These are phyloP conservation scores for Suhomyces terraborum DNA, from an alignment of 1,139 yeast genomes.

Conservation along the genomic window DNA sequence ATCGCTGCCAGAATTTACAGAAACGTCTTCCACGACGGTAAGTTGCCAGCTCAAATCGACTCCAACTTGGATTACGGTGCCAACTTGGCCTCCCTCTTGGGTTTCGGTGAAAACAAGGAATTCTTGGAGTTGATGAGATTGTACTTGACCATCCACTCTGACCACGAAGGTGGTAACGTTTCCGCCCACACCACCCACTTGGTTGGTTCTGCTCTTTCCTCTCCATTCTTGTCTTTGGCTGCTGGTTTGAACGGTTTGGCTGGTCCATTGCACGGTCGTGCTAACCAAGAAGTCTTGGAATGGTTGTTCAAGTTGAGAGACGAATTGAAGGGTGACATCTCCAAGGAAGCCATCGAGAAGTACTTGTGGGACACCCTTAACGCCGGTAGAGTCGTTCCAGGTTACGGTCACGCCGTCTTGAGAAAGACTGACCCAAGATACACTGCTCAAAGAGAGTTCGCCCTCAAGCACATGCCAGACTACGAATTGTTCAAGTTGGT, in stretches of 20 bases:
- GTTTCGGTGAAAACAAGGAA: slow-evolving; percentile 76
- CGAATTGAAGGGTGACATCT: slow-evolving; percentile 70
- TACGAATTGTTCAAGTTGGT: slow-evolving; percentile 90
- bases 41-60: slow-evolving; percentile 65
- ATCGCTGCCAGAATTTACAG: slow-evolving; percentile 94
- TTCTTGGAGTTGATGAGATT: slow-evolving; percentile 90
- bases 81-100: slow-evolving; percentile 82
- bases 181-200: slow-evolving; percentile 97
- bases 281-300: slow-evolving; percentile 96
- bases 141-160: slow-evolving; percentile 93
- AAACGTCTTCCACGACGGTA: slow-evolving; percentile 86
- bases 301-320: slow-evolving; percentile 84
- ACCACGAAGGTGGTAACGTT: slow-evolving; percentile 98
- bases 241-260: slow-evolving; percentile 98
- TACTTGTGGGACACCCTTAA: slow-evolving; percentile 91
- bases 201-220: slow-evolving; percentile 93
- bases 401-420: slow-evolving; percentile 96
- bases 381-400: slow-evolving; percentile 95
- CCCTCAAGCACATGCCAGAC: slow-evolving; percentile 96
- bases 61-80: slow-evolving; percentile 85
- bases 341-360: slow-evolving; percentile 75
- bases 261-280: slow-evolving; percentile 98
- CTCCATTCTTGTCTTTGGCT: slow-evolving; percentile 88
- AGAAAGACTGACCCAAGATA: slow-evolving; percentile 98
- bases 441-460: slow-evolving; percentile 96